Percentiles rank a stretch among this genome's conserved stretches.
phyloP scores from a whole-genome alignment of 2,329 filamentous ascomycete genomes.

The Ophiosphaerella narmari region DNA sequence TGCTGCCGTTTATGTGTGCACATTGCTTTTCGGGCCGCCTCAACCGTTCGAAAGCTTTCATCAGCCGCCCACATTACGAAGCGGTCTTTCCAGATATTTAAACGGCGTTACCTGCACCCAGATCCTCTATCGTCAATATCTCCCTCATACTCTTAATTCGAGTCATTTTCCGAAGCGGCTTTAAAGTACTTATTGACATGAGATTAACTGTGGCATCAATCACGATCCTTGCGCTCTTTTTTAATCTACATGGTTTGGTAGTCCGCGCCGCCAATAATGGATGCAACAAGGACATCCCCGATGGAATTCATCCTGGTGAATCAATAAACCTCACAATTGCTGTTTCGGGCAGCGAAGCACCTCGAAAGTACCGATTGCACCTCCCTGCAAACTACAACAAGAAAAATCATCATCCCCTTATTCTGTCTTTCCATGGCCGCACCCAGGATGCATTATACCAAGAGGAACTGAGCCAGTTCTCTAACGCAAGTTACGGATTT shows the following conservation, averaged over 20 bases:
- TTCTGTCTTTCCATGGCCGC: slow-evolving; percentile 57
- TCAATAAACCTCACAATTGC: slow-evolving; percentile 31
- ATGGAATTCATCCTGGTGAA: slow-evolving; percentile 21
- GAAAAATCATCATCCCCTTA: slow-evolving; percentile 46
- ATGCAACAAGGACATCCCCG: slow-evolving; percentile 25
- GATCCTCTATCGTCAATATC: too few relatives aligned
- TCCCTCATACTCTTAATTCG: too few relatives aligned
- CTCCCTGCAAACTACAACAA: slow-evolving; percentile 48
- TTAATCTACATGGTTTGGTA: not conserved
- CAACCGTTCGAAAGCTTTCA: too few relatives aligned
- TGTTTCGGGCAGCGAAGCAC: slow-evolving; percentile 32
- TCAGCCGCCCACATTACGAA: too few relatives aligned
- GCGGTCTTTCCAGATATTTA: too few relatives aligned
- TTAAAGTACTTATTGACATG: not conserved
- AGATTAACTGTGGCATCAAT: not conserved
- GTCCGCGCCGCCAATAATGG: not conserved
- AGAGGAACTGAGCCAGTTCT: slow-evolving; percentile 52
- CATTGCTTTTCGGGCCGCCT: too few relatives aligned
- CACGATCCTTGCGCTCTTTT: not conserved
- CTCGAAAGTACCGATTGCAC: slow-evolving; percentile 46
- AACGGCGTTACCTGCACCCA: too few relatives aligned
- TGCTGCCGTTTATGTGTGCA: too few relatives aligned
- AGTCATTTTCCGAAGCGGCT: too few relatives aligned
- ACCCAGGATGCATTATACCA: slow-evolving; percentile 44
- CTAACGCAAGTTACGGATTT: slow-evolving; percentile 50